Evolutionary conservation across 371 early-diverging fungal species (phyloP).

Genomic region (Mitosporidium daphniae): DNA sequence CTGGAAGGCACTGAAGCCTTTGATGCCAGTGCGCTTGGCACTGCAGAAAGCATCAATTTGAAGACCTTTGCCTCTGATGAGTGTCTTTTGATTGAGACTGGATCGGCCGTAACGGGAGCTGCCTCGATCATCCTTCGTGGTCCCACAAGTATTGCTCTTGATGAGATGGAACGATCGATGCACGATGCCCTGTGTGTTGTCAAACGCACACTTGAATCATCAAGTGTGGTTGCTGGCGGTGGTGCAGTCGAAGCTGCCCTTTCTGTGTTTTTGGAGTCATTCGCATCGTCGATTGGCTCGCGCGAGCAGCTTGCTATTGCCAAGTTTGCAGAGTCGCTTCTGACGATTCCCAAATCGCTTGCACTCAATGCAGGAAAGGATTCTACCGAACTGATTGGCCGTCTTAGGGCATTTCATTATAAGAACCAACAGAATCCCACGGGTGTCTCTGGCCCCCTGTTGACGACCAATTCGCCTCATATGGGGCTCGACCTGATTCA

Average conservation of each 20-base stretch:
- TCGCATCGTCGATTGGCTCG: slow-evolving; percentile 25
- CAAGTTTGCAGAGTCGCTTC: slow-evolving; percentile 78
- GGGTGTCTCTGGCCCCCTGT: slow-evolving; percentile 5
- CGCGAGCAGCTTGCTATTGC: slow-evolving; percentile 89
- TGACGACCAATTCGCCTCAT: neutral
- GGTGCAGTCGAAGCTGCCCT: slow-evolving; percentile 94
- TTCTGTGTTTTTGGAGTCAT: slow-evolving; percentile 83
- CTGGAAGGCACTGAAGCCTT: slow-evolving; percentile 86
- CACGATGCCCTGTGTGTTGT: slow-evolving; percentile 90
- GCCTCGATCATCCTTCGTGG: slow-evolving; percentile 84
- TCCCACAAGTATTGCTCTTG: slow-evolving; percentile 48
- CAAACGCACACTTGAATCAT: slow-evolving; percentile 85
- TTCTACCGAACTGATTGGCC: slow-evolving; percentile 72
- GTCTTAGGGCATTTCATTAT: slow-evolving; percentile 68
- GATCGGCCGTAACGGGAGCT: slow-evolving; percentile 38
- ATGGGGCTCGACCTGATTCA: slow-evolving; percentile 66
- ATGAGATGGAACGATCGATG: slow-evolving; percentile 95
- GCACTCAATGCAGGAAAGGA: slow-evolving; percentile 96
- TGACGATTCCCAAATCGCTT: slow-evolving; percentile 85
- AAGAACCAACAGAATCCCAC: slow-evolving; percentile 18
- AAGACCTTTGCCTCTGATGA: slow-evolving; percentile 88
- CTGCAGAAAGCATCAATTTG: slow-evolving; percentile 74
- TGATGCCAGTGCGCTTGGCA: slow-evolving; percentile 51
- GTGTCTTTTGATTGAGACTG: slow-evolving; percentile 73
- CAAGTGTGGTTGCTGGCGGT: slow-evolving; percentile 90